Conservation (phyloP, 2,329 filamentous ascomycete species). For the Penicillium sp. region DNA sequence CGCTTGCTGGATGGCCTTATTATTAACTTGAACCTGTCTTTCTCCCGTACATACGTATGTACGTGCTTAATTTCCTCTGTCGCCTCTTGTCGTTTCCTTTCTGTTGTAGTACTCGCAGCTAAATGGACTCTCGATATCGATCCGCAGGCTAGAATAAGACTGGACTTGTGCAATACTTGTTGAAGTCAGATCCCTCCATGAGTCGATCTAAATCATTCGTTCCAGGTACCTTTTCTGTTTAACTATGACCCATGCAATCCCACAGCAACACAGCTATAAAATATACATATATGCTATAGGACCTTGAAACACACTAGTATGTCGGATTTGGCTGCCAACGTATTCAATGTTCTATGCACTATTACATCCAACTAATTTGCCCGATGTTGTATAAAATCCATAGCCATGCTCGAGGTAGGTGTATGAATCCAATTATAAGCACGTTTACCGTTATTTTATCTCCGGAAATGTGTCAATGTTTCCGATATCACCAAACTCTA, state of each 20-base stretch:
- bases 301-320: not conserved
- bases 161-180: not conserved
- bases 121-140: not conserved
- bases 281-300: not conserved
- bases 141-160: not conserved
- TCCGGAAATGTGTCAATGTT: no score
- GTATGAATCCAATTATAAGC: no score
- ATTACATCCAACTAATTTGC: no score
- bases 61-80: not conserved
- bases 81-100: not conserved
- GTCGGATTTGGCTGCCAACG: not conserved
- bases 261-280: not conserved
- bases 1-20: not conserved
- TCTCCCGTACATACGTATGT: not conserved
- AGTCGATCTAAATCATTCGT: not conserved
- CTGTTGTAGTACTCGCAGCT: not conserved
- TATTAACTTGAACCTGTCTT: not conserved
- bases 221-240: not conserved
- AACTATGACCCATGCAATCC: not conserved
- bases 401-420: no score
- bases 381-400: no score
- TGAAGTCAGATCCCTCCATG: not conserved
- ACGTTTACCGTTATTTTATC: no score
- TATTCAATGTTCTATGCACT: not conserved
- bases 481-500: no score